Base-by-base conservation (phyloP, 31 red algal genomes). In the Bonnemaisonia californica region DNA sequence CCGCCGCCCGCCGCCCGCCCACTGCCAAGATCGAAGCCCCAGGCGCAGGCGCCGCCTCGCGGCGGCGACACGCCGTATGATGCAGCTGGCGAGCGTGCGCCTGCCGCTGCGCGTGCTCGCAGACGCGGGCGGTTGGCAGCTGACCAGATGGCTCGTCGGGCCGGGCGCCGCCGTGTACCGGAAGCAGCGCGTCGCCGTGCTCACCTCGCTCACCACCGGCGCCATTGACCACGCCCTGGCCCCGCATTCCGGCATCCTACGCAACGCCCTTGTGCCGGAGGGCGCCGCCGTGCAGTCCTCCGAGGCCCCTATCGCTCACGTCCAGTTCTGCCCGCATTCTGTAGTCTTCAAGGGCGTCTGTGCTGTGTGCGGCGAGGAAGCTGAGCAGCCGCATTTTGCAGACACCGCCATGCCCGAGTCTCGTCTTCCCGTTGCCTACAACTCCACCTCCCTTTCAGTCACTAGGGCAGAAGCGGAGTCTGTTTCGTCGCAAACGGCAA, bases 311-410 rank as follows among this genome's bases (percentile, higher is more conserved):
- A 70, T 88, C 32, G 94, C 83, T 1, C n/a, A 35, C 1, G 39
- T 97, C 47, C 80, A 87, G 77, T 93, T 74, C 36, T 97, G 95
- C 68, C 59, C 95, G 3, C 95, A 97, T 64, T 75, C 79, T 33
- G 81, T 93, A 42, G 83, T 90, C 42, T 97, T 90, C 65, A 77
- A 82, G 60, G 95, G 95, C 71, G 39, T 97, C 11, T 97, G 95
- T 71, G 84, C 86, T 62, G 62, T 90, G 2, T 97, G 95, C 74
- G 89, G 90, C n/a, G 78, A 80, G 70, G 91, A 93, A 3, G 73
- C 82, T 5, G 66, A 81, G 3, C 63, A 61, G 3, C 65, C 69
- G 3, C 86, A 96, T 39, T 82, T 89, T 56, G 85, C 92, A 18
- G 79, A 91, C 32, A 82, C 78, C 3, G 32, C 66, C 73, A 24